Conservation (phyloP, 2,329 filamentous ascomycete genomes). For the Penicillium sp. region DNA sequence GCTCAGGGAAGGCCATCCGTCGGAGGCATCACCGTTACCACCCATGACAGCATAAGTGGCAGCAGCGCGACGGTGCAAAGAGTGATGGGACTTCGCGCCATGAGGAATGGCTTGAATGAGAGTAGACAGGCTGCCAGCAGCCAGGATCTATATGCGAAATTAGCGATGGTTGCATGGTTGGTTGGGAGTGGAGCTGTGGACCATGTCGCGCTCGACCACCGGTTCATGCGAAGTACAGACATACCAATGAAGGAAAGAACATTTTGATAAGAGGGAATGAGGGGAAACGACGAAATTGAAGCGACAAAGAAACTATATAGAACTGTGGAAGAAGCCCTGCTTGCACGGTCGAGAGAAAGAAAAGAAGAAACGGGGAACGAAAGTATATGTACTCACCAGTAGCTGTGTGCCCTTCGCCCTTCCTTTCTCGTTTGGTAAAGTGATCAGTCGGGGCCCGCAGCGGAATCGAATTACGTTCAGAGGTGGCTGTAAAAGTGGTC, state of each 20-base stretch:
- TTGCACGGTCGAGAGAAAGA: slow-evolving; percentile 11
- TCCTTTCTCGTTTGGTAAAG: slow-evolving; percentile 2
- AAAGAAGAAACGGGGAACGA: background rate
- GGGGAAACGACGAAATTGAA: background rate
- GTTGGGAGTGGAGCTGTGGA: background rate
- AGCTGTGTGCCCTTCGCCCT: slow-evolving; percentile 6
- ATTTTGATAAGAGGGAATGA: slow-evolving; percentile 6
- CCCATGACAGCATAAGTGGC: slow-evolving; percentile 21
- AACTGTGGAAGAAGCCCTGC: slow-evolving; percentile 13
- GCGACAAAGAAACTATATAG: slow-evolving; percentile 4
- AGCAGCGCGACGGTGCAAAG: slow-evolving; percentile 22
- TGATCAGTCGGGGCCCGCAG: slow-evolving; percentile 13
- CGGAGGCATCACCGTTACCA: slow-evolving; percentile 20
- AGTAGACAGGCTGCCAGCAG: slow-evolving; percentile 35
- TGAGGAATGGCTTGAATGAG: slow-evolving; percentile 21
- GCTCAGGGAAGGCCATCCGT: slow-evolving; percentile 27
- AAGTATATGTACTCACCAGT: slow-evolving; percentile 9
- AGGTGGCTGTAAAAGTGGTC: slow-evolving; percentile 13
- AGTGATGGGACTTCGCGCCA: slow-evolving; percentile 10
- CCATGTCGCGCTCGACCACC: background rate
- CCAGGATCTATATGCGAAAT: slow-evolving; percentile 21
- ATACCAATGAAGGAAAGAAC: slow-evolving; percentile 15
- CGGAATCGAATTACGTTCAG: slow-evolving; percentile 5
- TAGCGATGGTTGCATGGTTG: slow-evolving; percentile 3
- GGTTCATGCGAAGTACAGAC: slow-evolving; percentile 2